These are phyloP conservation scores for Xylariaceae sp. DNA, from an alignment of 2,329 filamentous ascomycete species.

Conservation along the genomic window DNA sequence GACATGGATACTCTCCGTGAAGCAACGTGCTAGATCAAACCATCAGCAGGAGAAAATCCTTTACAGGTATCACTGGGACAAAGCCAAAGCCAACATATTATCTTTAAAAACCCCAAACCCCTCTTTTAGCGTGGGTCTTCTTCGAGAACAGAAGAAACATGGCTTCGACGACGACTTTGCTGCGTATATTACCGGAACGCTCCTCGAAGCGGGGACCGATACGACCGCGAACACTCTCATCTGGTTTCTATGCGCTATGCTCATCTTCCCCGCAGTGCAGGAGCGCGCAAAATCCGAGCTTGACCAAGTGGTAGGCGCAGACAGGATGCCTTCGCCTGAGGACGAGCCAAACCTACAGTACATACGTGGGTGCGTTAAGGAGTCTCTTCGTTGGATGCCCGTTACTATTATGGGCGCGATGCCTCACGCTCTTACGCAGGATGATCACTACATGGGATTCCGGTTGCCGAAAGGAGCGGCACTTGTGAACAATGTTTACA, in stretches of 20 bases:
- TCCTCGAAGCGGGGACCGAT: conserved; percentile 46
- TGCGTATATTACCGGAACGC: conserved; percentile 39
- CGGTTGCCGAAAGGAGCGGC: conserved; percentile 53
- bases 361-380: conserved; percentile 60
- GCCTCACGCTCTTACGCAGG: conserved; percentile 52
- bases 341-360: conserved; percentile 58
- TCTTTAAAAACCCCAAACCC: conserved; percentile 25
- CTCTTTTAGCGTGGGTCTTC: conserved; percentile 35
- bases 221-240: conserved; percentile 54
- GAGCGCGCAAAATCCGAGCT: conserved; percentile 58
- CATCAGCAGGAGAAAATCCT: conserved; percentile 12
- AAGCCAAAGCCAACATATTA: conserved; percentile 6
- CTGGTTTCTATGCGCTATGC: conserved; percentile 56
- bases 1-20: conserved; percentile 12
- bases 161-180: conserved; percentile 44
- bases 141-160: conserved; percentile 39
- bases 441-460: conserved; percentile 52
- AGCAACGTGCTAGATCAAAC: conserved; percentile 8
- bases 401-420: conserved; percentile 41
- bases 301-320: conserved; percentile 56
- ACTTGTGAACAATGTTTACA: conserved; percentile 54
- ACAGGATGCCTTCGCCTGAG: conserved; percentile 55
- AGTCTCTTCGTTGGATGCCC: conserved; percentile 62
- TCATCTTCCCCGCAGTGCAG: conserved; percentile 56
- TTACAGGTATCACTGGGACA: conserved; percentile 21